Evolutionary conservation across 208 protist species (phyloP).

Genomic region (Phytomonas serpens): DNA sequence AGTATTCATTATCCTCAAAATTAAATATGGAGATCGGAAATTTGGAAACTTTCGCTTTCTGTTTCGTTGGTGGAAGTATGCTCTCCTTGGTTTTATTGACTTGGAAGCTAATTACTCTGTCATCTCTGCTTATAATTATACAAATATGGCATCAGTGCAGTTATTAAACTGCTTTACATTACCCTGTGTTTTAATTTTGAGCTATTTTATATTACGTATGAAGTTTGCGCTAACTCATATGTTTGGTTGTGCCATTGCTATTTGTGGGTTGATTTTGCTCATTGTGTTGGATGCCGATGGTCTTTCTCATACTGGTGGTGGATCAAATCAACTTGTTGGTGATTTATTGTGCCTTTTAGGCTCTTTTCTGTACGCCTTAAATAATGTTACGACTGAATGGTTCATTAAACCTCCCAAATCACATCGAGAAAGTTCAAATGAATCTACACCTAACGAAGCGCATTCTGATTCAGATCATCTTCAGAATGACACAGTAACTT

Average conservation of each 20-base stretch:
- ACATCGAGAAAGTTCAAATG: not conserved
- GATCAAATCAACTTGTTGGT: conserved; percentile 54
- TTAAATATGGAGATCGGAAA: conserved; percentile 20
- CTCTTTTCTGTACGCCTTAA: conserved; percentile 74
- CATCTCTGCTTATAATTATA: conserved; percentile 92
- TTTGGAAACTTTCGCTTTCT: conserved; percentile 63
- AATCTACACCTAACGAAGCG: not conserved
- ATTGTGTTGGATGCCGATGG: conserved; percentile 69
- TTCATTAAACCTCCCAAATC: conserved; percentile 54
- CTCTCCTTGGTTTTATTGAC: conserved; percentile 85
- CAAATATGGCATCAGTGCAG: conserved; percentile 87
- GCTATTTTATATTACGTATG: conserved; percentile 77
- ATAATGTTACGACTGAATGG: conserved; percentile 89
- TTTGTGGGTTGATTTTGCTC: conserved; percentile 74
- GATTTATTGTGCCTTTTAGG: conserved; percentile 81
- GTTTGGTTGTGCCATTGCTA: conserved; percentile 63
- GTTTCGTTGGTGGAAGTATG: conserved; percentile 74
- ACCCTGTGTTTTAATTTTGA: conserved; percentile 88
- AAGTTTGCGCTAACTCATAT: conserved; percentile 79
- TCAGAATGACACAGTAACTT: not conserved
- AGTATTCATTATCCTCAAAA: conserved; percentile 36
- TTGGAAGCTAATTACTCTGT: conserved; percentile 92
- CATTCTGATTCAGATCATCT: not conserved
- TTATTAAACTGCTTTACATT: conserved; percentile 89
- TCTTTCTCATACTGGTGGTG: conserved; percentile 26